Evolutionary conservation across 176 grass and related monocot species (phyloP).

Genomic region (Cymbopogon citratus): DNA sequence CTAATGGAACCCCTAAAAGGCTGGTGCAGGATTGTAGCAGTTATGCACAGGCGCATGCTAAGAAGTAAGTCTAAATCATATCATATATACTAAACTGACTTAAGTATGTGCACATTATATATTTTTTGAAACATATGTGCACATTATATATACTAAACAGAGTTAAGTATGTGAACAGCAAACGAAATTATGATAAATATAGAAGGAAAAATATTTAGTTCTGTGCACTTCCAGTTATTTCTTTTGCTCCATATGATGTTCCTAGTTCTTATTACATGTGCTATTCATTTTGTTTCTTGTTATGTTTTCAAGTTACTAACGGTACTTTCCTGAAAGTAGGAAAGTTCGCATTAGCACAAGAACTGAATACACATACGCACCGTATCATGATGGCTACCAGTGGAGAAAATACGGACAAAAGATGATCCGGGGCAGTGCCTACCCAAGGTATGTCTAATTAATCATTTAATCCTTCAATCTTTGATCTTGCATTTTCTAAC

Average conservation of each 20-base stretch:
- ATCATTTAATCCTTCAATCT: neutral
- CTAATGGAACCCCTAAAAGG: constrained; percentile 34
- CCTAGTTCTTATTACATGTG: neutral
- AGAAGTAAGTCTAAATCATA: constrained; percentile 40
- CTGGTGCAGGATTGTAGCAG: neutral
- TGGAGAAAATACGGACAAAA: constrained; percentile 65
- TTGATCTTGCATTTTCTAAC: neutral
- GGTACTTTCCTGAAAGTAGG: constrained; percentile 25
- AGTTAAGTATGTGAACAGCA: neutral
- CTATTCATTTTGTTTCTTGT: neutral
- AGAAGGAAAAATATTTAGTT: neutral
- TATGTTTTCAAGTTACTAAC: constrained; percentile 2
- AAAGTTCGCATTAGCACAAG: constrained; percentile 12
- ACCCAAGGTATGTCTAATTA: constrained; percentile 42
- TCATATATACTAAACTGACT: neutral
- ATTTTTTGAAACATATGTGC: neutral
- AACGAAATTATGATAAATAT: neutral
- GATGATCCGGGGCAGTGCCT: constrained; percentile 33
- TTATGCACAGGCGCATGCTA: constrained; percentile 17
- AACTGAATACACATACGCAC: constrained; percentile 48
- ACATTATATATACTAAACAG: neutral
- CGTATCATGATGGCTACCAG: constrained; percentile 50
- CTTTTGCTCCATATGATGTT: neutral
- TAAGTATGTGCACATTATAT: neutral
- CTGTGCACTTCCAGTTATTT: neutral